Evolutionary conservation across 331 rosid species (phyloP), one percentile per base, ranked within the genome.

Genomic region (Quercus phellos): DNA sequence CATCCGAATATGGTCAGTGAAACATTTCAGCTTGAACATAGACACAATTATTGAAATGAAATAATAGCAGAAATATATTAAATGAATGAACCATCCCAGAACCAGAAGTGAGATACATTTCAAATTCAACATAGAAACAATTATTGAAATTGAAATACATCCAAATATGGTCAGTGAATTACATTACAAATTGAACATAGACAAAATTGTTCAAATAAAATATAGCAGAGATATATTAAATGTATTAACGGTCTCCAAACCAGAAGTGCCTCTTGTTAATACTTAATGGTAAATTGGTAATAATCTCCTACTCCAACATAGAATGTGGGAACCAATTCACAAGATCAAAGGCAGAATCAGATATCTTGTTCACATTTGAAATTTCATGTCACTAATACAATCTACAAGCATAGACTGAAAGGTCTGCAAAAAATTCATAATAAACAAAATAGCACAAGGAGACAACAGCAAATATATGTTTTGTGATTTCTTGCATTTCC

Each of bases 1-100:
- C 68, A 80, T 67, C 71, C 59, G 73, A 43, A 76, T 16, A 46
- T 73, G 76, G 84, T 71, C 78, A 82, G 56, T 21, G 29, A 71
- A 46, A 24, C 64, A 69, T 74, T 70, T 74, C 64, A 16, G 13
- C 70, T 27, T 66, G 67, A 55, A 77, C 22, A 80, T 29, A 59
- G 42, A 60, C 38, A 61, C 18, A 24, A 46, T 46, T 46, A 12
- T 46, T 12, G 55, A 38, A 19, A 71, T 24, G n/a, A 19, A n/a
- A 72, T 56, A 26, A 26, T 0, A 24, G 53, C 61, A 42, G 14
- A 67, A 35, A 77, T 55, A 22, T 0, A 11, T 54, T 54, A 1
- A 4, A 55, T 19, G 4, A 66, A 19, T 14, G 43, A 13, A 27
- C 32, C 6, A 18, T 35, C 38, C 53, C 53, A 46, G 53, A 46